Conservation (phyloP, 73 alveolate genomes). For the Blepharisma japonicum region DNA sequence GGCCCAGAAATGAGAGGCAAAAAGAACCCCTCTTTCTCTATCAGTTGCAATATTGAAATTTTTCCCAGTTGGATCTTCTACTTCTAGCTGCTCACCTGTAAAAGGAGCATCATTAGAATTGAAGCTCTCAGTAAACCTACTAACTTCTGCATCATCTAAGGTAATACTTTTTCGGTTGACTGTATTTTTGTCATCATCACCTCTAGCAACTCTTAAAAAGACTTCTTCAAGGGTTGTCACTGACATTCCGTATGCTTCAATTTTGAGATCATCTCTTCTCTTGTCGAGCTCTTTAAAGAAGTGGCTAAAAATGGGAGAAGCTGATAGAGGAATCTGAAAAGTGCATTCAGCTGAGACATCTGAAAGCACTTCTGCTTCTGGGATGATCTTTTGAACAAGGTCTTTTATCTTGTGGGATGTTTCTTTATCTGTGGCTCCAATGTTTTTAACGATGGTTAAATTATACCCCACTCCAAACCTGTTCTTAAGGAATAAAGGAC, state of each 20-base stretch:
- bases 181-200: slow-evolving; percentile 8
- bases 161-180: not conserved
- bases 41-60: slow-evolving; percentile 59
- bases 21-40: slow-evolving; percentile 45
- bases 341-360: slow-evolving; percentile 71
- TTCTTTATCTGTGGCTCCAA: slow-evolving; percentile 40
- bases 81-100: not conserved
- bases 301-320: slow-evolving; percentile 54
- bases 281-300: slow-evolving; percentile 71
- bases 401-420: not conserved
- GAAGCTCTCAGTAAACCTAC: slow-evolving; percentile 1
- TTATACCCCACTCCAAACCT: slow-evolving; percentile 97
- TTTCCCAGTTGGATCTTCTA: slow-evolving; percentile 29
- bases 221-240: slow-evolving; percentile 96
- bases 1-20: slow-evolving; percentile 54
- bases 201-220: slow-evolving; percentile 74
- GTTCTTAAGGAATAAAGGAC: slow-evolving; percentile 85
- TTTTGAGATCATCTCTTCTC: slow-evolving; percentile 54
- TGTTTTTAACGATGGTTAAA: slow-evolving; percentile 43
- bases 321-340: slow-evolving; percentile 61
- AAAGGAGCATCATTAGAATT: not conserved
- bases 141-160: slow-evolving; percentile 7
- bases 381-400: slow-evolving; percentile 38
- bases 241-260: slow-evolving; percentile 86
- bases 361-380: slow-evolving; percentile 32